Conservation (phyloP, 768 basidiomycete genomes). For the Rhodotorula taiwanensis region DNA sequence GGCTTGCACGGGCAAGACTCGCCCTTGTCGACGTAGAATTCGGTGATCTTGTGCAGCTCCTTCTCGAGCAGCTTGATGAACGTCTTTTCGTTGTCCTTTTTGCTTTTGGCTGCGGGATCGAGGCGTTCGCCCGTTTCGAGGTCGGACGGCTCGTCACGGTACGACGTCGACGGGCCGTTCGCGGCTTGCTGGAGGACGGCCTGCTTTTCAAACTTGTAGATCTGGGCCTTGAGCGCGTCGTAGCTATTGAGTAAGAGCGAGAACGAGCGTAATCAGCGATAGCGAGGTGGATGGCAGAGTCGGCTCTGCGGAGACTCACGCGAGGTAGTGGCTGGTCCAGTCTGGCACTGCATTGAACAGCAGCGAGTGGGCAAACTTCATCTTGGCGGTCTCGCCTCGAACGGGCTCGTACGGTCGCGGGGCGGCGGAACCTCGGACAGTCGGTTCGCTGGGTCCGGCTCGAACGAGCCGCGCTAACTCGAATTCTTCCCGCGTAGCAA, state of each 20-base stretch:
- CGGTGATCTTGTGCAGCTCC: constrained; percentile 70
- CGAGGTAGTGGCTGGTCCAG: constrained; percentile 88
- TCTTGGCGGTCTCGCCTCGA: neutral
- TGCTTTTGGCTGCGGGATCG: constrained; percentile 21
- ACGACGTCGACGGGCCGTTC: constrained; percentile 42
- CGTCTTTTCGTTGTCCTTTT: constrained; percentile 51
- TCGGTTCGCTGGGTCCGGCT: too few species aligned
- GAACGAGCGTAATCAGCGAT: neutral
- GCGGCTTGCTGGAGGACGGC: constrained; percentile 48
- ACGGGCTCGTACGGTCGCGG: neutral
- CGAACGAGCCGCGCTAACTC: too few species aligned
- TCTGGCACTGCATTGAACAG: constrained; percentile 87
- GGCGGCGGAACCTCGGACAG: neutral
- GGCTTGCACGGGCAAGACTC: neutral
- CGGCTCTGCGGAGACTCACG: constrained; percentile 51
- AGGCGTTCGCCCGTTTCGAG: constrained; percentile 45
- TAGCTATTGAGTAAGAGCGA: constrained; percentile 52
- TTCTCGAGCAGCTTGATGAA: constrained; percentile 72
- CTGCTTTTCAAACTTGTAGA: constrained; percentile 78
- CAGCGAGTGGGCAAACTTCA: constrained; percentile 52
- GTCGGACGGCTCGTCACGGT: constrained; percentile 56
- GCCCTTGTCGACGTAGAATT: constrained; percentile 67
- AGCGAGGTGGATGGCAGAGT: neutral
- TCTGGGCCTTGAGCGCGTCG: constrained; percentile 55
- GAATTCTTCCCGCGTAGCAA: too few species aligned